phyloP scores from a whole-genome alignment of 2,329 filamentous ascomycete genomes.

The Penicillium sp. region DNA sequence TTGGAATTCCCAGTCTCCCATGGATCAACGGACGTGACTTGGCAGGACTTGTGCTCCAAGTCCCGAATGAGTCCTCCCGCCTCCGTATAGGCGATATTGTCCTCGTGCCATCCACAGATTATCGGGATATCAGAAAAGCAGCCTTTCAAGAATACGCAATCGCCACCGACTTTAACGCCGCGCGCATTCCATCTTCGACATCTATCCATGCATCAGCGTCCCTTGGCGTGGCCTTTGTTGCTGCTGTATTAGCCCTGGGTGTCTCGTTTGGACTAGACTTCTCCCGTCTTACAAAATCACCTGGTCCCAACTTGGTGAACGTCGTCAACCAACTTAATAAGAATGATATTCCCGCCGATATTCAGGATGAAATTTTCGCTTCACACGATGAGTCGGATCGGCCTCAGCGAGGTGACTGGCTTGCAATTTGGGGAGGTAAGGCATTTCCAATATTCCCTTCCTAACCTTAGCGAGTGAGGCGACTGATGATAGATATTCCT shows the following conservation, averaged over 20 bases:
- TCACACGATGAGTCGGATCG: constrained; percentile 55
- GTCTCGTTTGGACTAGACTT: constrained; percentile 71
- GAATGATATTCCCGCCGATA: constrained; percentile 58
- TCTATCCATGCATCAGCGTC: constrained; percentile 59
- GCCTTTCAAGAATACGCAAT: constrained; percentile 70
- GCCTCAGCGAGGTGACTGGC: constrained; percentile 63
- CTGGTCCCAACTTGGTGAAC: constrained; percentile 60
- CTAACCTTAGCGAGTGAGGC: background rate
- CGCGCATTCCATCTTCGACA: constrained; percentile 57
- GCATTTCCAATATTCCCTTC: background rate
- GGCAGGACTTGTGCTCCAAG: constrained; percentile 62
- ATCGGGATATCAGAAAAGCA: constrained; percentile 69
- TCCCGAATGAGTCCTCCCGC: constrained; percentile 45
- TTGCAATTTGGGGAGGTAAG: constrained; percentile 71
- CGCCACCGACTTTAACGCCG: constrained; percentile 64
- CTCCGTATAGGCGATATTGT: constrained; percentile 58
- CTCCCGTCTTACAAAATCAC: constrained; percentile 31
- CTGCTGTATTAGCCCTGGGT: constrained; percentile 64
- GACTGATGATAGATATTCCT: constrained; percentile 1
- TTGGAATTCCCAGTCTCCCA: constrained; percentile 66
- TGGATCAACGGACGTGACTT: constrained; percentile 70
- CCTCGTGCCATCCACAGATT: constrained; percentile 71
- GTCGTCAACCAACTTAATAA: constrained; percentile 51
- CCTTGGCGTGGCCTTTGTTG: constrained; percentile 70
- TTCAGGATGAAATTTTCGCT: constrained; percentile 62